A percentile compares a stretch with the other conserved stretches of the same genome.
Conservation (phyloP, 208 protist genomes). For the Trichomonas tenax region DNA sequence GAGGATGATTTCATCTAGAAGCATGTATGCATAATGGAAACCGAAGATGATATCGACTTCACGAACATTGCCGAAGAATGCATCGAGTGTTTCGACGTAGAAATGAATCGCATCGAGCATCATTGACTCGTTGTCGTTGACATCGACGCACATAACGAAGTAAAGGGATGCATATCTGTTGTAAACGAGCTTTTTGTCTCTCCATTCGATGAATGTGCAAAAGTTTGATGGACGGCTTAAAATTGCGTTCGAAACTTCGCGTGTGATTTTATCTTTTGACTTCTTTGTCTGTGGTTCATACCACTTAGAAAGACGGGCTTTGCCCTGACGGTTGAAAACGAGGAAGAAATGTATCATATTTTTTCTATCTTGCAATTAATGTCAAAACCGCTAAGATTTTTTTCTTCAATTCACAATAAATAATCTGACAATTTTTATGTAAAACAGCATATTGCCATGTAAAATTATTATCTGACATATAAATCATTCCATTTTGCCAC, state of each 20-base stretch:
- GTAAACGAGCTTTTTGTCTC: background rate
- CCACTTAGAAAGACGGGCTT: background rate
- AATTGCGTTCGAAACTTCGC: background rate
- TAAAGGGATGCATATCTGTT: constrained; percentile 26
- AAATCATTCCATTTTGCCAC: too few species aligned
- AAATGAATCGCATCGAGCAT: constrained; percentile 30
- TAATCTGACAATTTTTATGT: too few species aligned
- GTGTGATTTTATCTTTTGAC: background rate
- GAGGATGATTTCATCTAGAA: constrained; percentile 24
- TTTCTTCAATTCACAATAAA: too few species aligned
- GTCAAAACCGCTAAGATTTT: too few species aligned
- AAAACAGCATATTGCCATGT: too few species aligned
- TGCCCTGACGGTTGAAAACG: background rate
- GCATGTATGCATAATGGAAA: constrained; percentile 22
- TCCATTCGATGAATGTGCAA: constrained; percentile 1
- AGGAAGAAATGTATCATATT: constrained; percentile 2
- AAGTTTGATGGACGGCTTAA: background rate
- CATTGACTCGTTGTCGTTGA: constrained; percentile 26
- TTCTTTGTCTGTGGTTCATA: constrained; percentile 9
- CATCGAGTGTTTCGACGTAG: constrained; percentile 29
- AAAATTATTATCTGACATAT: too few species aligned
- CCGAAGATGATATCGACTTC: constrained; percentile 29
- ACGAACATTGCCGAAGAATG: constrained; percentile 26
- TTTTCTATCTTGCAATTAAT: background rate
- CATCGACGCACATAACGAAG: constrained; percentile 32